Base-by-base conservation (phyloP, 306 rosid species). In the Dalbergia cochinchinensis region DNA sequence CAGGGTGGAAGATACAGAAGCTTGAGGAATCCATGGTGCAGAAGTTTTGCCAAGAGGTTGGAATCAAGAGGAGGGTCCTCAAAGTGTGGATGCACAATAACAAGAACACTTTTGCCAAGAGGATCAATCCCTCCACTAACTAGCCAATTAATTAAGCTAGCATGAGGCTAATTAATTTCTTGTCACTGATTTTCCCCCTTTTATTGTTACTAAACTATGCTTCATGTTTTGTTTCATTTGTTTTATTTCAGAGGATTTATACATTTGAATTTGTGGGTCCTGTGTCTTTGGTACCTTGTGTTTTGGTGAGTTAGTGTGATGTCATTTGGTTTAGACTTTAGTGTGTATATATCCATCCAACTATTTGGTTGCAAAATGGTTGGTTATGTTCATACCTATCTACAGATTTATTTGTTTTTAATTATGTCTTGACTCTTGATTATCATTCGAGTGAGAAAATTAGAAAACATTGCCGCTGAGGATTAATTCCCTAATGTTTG, bases 81-180 rank as follows among this genome's bases (percentile, higher is more conserved):
- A 90, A 85, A 83, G 91, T 90, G 34, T 90, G 94, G 94, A 86
- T 90, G 87, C 94, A 90, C 69, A 90, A 90, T 78, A 90, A 90
- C 80, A 90, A 88, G 83, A 85, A 86, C 77, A 80, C 77, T 20
- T 85, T 77, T 80, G 83, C 81, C 51, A 84, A 82, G 55, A 72
- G 59, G 73, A 77, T 64, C 50, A 8, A 53, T 53, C 22, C 66
- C 47, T 50, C 73, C 15, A 73, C 59, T 59, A 75, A 51, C 70
- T 85, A 68, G 58, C 53, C 31, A 0, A 26, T 37, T 37, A 37
- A 37, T 37, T 37, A 37, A 26, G 41, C 41, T 37, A 26, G 45
- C 33, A 44, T 70, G 50, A 48, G 41, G 35, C 59, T 71, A 69
- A 16, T 53, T 53, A 75, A 47, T 53, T 13, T 10, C 41, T 45